These are phyloP conservation scores for Vitis hybrid DNA, from an alignment of 177 flowering plant species.

Conservation along the genomic window DNA sequence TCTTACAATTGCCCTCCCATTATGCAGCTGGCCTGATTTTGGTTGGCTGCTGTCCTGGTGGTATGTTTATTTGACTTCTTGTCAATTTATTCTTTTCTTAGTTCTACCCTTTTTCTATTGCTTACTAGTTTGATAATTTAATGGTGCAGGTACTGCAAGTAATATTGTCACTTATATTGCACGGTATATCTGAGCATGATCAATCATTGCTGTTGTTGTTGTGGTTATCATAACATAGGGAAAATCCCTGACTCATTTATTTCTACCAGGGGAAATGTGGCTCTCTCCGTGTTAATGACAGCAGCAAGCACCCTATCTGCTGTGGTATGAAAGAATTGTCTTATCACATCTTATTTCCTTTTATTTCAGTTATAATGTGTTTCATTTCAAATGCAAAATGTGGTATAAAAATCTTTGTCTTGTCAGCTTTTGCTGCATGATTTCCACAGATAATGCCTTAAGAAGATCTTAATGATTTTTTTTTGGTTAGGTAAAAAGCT, in stretches of 20 bases:
- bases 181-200: constrained; percentile 41
- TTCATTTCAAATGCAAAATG: too few species aligned
- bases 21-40: constrained; percentile 93
- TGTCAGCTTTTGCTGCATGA: too few species aligned
- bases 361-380: background rate
- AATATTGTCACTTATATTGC: constrained; percentile 92
- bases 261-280: constrained; percentile 81
- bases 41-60: constrained; percentile 96
- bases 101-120: background rate
- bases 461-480: too few species aligned
- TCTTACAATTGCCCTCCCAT: constrained; percentile 71
- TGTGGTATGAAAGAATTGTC: constrained; percentile 41
- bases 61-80: constrained; percentile 24
- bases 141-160: constrained; percentile 84
- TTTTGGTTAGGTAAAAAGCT: too few species aligned
- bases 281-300: constrained; percentile 91
- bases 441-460: too few species aligned
- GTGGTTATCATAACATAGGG: background rate
- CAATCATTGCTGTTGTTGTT: background rate
- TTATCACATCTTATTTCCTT: constrained; percentile 1
- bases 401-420: too few species aligned
- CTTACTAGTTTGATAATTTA: constrained; percentile 2
- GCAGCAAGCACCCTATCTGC: constrained; percentile 86
- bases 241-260: constrained; percentile 12
- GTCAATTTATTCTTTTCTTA: background rate